Base-by-base conservation (phyloP, 805 yeast genomes). In the Cyberlindnera americana region DNA sequence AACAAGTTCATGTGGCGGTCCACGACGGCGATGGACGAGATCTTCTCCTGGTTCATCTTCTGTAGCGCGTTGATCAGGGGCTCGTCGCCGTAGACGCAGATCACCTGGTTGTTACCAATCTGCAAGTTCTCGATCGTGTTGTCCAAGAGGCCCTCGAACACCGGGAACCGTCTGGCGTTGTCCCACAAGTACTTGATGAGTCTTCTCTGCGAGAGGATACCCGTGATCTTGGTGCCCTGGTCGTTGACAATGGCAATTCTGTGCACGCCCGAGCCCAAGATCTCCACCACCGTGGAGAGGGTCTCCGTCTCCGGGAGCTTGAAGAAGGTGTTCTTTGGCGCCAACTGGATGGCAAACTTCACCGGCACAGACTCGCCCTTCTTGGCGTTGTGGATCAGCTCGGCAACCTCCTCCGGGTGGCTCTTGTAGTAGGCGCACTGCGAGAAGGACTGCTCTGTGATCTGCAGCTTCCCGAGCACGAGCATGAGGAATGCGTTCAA, bases 191-290 rank as follows among this genome's bases (percentile, higher is more conserved):
- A 91, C 53, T 77, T 78, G 39, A 91, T 76, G 52, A 88, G 68
- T 54, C 98, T 77, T 60, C 99, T 80, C 66, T 91, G 99, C 0
- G 96, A 87, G 33, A 93, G 69, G 11, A 91, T 78, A 42, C 98
- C 98, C 3, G 83, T 78, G 35, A 90, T 78, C 44, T 71, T 70
- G 18, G 74, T 69, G 34, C 68, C 72, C 14, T 65, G 61, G 17
- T 60, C 60, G 56, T 78, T 69, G 17, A 83, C 73, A 40, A 90
- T 85, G 10, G 97, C 96, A 16, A 91, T 78, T 57, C 99, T 73
- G 65, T 93, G 99, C 3, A 90, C 96, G 16, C 99, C 99, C 28
- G 85, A 77, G n/a, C 97, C 98, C 46, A 91, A 69, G 11, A 85
- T 79, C 60, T 88, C 95, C 52, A 86, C 84, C 3, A 87, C 96